Base-by-base conservation (phyloP, 2,329 filamentous ascomycete species). In the Davidsoniella virescens region DNA sequence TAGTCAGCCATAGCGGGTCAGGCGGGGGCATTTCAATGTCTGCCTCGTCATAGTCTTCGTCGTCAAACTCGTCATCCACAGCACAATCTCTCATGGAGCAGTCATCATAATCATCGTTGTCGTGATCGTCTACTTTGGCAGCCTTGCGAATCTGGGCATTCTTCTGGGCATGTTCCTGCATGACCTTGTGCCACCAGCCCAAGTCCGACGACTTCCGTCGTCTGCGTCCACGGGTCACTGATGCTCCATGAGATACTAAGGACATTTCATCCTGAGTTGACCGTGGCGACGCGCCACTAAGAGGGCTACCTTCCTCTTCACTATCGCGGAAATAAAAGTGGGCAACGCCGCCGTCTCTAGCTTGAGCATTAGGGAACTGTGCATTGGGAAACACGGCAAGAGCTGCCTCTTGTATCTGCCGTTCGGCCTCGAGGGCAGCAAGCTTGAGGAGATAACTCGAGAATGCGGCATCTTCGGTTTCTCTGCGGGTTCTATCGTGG, bases 341-440 rank as follows among this genome's bases (percentile, higher is more conserved):
- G 57, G 81, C 74, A 6, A 84, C 79, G 41, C 77, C 80, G 55
- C 81, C 80, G 58, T 83, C 78, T 54, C 76, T 75, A 39, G 81
- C 72, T 9, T 76, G 74, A 59, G 82, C 84, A 59, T 81, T 81
- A 59, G 83, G 82, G 33, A 47, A 47, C 5, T 20, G 26, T 33
- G 26, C 26, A 10, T 33, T 33, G 12, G 44, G 47, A 59, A 87
- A 88, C 1, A 82, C 84, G 38, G 80, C 80, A 60, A 87, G 71
- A 44, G 82, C 84, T 59, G 78, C 72, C 57, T 94, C 85, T 55
- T 83, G 78, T 55, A 95, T 70, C 62, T 90, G 82, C 59, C 80
- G 78, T 62, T 92, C 81, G 7, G 84, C 84, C 59, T 87, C 82
- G 59, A 80, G 82, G 47, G 84, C 84, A 41, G 87, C 85, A 52